Percentiles rank a stretch among this genome's conserved stretches.
phyloP scores from a whole-genome alignment of 306 rosid species.

The Malus domestica region ASM211411v1 NC_041803.1:48432001-48432500 shows the following conservation, averaged over 20 bases:
- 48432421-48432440: constrained; percentile 41
- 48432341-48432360: constrained; percentile 27
- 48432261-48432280: not conserved
- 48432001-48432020: constrained; percentile 55
- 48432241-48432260: not conserved
- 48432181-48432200: not conserved
- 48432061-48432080: not conserved
- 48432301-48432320: constrained; percentile 48
- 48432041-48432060: constrained; percentile 44
- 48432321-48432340: constrained; percentile 43
- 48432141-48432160: not conserved
- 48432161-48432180: not conserved
- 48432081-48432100: not conserved
- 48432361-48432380: constrained; percentile 32
- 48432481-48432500: constrained; percentile 44
- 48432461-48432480: constrained; percentile 40
- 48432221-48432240: too few species aligned
- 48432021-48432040: constrained; percentile 40
- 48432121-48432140: too few species aligned
- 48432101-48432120: too few species aligned
- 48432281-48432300: not conserved
- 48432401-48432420: constrained; percentile 28
- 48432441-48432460: constrained; percentile 52
- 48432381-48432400: constrained; percentile 55
- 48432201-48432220: not conserved